Conservation (phyloP, 768 basidiomycete species). For the Amyloporia xantha region DNA sequence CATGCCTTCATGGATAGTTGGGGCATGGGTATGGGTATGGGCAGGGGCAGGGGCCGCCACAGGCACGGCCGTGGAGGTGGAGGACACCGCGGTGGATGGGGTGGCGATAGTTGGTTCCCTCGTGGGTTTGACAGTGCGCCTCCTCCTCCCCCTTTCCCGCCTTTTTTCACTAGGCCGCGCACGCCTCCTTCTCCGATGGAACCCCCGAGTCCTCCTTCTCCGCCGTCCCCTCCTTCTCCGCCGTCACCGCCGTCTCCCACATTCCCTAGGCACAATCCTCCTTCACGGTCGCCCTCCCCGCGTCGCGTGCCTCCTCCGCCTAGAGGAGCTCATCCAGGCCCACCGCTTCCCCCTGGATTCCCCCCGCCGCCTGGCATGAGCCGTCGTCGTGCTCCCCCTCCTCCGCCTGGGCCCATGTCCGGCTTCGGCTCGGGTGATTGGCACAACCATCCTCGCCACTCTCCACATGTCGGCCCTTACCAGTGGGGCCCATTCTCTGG, state of each 20-base stretch:
- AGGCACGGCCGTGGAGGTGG: no score
- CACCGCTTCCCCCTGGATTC: not conserved
- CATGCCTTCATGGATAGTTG: not conserved
- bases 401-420: no score
- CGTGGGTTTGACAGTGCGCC: no score
- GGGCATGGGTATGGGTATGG: slow-evolving; percentile 1
- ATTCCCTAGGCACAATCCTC: no score
- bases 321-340: not conserved
- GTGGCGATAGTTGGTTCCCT: no score
- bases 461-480: no score
- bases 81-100: no score
- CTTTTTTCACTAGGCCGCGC: no score
- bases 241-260: slow-evolving; percentile 1
- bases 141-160: no score
- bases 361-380: not conserved
- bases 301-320: slow-evolving; percentile 10
- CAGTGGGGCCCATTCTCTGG: not conserved
- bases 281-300: slow-evolving; percentile 7
- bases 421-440: not conserved
- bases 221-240: slow-evolving; percentile 9
- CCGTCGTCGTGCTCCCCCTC: no score
- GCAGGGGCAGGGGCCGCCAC: slow-evolving; percentile 9
- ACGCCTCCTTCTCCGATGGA: slow-evolving; percentile 10
- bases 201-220: slow-evolving; percentile 13
- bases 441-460: not conserved